Conservation (phyloP, 2,329 filamentous ascomycete genomes). For the Pezicula radicicola region DNA sequence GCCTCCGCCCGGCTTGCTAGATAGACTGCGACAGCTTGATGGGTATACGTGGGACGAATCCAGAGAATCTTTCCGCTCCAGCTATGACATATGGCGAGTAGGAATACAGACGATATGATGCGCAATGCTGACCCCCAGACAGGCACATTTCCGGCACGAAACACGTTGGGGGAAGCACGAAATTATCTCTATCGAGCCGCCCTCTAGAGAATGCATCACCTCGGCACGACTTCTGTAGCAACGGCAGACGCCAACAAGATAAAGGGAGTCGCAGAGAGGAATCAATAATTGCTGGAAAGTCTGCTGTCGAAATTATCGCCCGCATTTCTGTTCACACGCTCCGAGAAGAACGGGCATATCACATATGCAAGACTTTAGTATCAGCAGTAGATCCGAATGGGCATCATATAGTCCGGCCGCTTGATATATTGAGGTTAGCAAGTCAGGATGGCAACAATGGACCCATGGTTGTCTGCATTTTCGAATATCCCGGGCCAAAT, state of each 20-base stretch:
- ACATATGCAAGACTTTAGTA: constrained; percentile 73
- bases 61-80: constrained; percentile 54
- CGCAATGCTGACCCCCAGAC: not conserved
- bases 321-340: constrained; percentile 79
- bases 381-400: constrained; percentile 68
- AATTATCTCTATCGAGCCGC: not conserved
- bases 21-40: constrained; percentile 66
- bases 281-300: too few relatives aligned
- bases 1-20: constrained; percentile 47
- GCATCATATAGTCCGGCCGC: constrained; percentile 73
- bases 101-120: constrained; percentile 14
- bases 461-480: constrained; percentile 75
- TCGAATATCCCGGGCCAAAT: constrained; percentile 74
- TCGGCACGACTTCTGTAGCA: too few relatives aligned
- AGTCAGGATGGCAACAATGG: constrained; percentile 66
- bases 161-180: not conserved
- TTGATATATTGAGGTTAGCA: constrained; percentile 74
- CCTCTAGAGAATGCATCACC: too few relatives aligned
- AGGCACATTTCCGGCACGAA: constrained; percentile 64
- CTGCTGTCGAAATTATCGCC: constrained; percentile 57
- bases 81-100: constrained; percentile 81
- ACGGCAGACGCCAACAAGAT: too few relatives aligned
- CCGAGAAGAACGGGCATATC: constrained; percentile 82
- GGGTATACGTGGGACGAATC: constrained; percentile 77
- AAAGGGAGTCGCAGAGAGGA: too few relatives aligned